phyloP scores from a whole-genome alignment of 306 rosid genomes.

The Citrullus colocynthis region DNA sequence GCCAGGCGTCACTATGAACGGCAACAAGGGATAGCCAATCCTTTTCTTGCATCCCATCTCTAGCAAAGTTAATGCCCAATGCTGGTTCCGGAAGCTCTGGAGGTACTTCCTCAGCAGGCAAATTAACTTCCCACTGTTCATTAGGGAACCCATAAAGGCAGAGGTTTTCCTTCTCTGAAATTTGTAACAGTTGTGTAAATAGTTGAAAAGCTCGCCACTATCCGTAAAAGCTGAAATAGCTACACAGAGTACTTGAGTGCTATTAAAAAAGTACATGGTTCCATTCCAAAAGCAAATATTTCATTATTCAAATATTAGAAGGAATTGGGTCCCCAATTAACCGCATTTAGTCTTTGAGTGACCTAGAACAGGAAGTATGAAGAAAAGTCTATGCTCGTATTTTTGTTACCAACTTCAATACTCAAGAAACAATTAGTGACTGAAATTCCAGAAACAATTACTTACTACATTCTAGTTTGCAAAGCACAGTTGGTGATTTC shows the following conservation, averaged over 20 bases:
- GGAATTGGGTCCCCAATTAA: not conserved
- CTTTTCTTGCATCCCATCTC: constrained; percentile 50
- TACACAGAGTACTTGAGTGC: not conserved
- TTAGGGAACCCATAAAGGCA: constrained; percentile 43
- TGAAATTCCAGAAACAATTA: not conserved
- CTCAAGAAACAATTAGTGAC: not conserved
- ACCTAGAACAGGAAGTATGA: not conserved
- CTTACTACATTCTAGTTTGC: not conserved
- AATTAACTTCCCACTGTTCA: constrained; percentile 44
- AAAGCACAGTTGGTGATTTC: not conserved
- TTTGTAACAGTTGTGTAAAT: constrained; percentile 7
- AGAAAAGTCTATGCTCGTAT: not conserved
- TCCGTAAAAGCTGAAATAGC: not conserved
- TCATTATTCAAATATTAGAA: not conserved
- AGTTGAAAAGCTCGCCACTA: not conserved
- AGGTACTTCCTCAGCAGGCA: constrained; percentile 51
- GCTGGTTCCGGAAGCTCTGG: constrained; percentile 56
- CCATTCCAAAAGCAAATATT: not conserved
- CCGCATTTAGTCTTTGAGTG: not conserved
- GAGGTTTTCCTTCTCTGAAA: constrained; percentile 43
- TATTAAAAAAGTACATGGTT: not conserved
- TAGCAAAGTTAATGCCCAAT: constrained; percentile 51
- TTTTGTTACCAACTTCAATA: not conserved
- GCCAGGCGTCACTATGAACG: constrained; percentile 41
- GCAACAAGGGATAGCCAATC: constrained; percentile 38